A percentile compares a stretch with the other conserved stretches of the same genome.
Evolutionary conservation across 2,329 filamentous ascomycete genomes (phyloP).

Genomic region (Talaromyces sp.): DNA sequence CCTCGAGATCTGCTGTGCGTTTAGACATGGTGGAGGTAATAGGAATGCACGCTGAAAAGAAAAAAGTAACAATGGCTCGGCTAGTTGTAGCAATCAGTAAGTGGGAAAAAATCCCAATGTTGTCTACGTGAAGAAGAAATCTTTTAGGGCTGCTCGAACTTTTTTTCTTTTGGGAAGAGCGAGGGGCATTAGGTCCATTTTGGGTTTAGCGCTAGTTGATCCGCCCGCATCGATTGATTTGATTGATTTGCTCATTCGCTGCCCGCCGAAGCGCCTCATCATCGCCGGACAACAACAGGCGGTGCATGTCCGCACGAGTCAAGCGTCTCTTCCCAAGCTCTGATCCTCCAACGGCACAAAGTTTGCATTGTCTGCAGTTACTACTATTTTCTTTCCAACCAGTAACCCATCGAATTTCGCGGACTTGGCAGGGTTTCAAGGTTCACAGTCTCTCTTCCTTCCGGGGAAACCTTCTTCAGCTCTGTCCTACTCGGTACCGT

Average conservation of each 20-base stretch:
- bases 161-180: slow-evolving; percentile 18
- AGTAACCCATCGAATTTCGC: not conserved
- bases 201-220: slow-evolving; percentile 12
- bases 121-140: slow-evolving; percentile 12
- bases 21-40: slow-evolving; percentile 53
- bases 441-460: not conserved
- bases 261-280: slow-evolving; percentile 17
- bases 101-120: not conserved
- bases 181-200: slow-evolving; percentile 11
- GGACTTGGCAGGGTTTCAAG: not conserved
- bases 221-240: slow-evolving; percentile 14
- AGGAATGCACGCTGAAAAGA: not conserved
- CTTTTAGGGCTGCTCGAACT: slow-evolving; percentile 18
- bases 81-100: not conserved
- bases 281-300: not conserved
- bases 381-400: no score
- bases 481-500: not conserved
- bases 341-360: not conserved
- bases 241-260: slow-evolving; percentile 10
- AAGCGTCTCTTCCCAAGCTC: not conserved
- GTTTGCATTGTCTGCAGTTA: not conserved
- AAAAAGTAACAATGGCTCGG: slow-evolving; percentile 17
- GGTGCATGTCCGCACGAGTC: slow-evolving; percentile 5
- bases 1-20: slow-evolving; percentile 53
- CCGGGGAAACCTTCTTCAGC: not conserved